Evolutionary conservation across 2,329 filamentous ascomycete species (phyloP), one percentile per base, ranked within the genome.

Genomic region (Pyrenochaeta sp.): DNA sequence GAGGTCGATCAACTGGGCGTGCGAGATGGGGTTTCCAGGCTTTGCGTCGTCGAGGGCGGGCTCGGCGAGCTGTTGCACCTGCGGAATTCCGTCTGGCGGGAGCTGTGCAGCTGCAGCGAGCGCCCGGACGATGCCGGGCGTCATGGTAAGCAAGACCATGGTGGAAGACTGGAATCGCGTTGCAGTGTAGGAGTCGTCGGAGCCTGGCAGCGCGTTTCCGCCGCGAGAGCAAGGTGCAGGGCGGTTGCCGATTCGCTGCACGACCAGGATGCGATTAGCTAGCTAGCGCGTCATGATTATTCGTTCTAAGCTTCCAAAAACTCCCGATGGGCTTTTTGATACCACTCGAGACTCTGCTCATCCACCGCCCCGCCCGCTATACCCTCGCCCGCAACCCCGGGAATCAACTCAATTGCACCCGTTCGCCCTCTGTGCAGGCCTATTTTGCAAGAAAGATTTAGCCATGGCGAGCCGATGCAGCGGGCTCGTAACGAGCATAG

Each of bases 71-170:
- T 35, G 45, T 34, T 55, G 63, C 6, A 69, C 60, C 27, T 58
- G 51, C 2, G 43, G 32, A 27, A 61, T 41, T 6, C 60, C 55
- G 11, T 61, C 58, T 6, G 55, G 48, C 8, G 46, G 47, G 31
- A 49, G 13, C 34, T 48, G 28, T 27, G 48, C 49, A 46, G 68
- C 67, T 45, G 58, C 68, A 11, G 75, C 59, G 8, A 92, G 63
- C 0, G 81, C 86, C 67, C 83, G 82, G 72, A 86, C 82, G 20
- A 89, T 83, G 56, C 81, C 76, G 58, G 81, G 69, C 3, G 88
- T 92, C 78, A 90, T 87, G n/a, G 85, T 89, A 28, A 94, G 82
- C 29, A 88, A 77, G 13, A 92, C 88, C 89, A 93, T 93, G 35
- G 29, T 31, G 41, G 50, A 19, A n/a, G n/a, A n/a, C n/a, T n/a